Conservation (phyloP, 805 yeast species). For the Blastobotrys chiropterorum region DNA sequence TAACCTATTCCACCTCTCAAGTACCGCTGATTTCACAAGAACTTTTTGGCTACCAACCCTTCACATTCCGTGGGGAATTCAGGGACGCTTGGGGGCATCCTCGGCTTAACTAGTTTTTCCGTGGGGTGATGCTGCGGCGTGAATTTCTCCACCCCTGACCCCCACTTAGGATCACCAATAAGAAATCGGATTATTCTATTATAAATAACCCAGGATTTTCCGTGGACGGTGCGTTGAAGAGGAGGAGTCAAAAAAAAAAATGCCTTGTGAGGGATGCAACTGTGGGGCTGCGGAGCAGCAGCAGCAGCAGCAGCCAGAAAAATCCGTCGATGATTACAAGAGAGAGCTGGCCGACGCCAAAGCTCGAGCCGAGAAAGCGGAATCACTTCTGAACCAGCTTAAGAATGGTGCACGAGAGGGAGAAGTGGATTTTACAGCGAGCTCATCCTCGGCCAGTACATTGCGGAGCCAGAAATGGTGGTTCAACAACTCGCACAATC, state of each 20-base stretch:
- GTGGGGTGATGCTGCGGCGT: not conserved
- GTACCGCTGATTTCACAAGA: too few relatives aligned
- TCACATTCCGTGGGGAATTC: not conserved
- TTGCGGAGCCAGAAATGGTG: constrained; percentile 24
- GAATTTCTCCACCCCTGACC: too few relatives aligned
- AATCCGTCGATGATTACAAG: constrained; percentile 14
- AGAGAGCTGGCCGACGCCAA: constrained; percentile 15
- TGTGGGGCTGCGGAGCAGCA: constrained; percentile 18
- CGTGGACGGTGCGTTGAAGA: too few relatives aligned
- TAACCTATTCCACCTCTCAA: too few relatives aligned
- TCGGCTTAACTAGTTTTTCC: too few relatives aligned
- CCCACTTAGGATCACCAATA: not conserved
- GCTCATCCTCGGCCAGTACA: not conserved
- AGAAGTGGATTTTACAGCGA: constrained; percentile 6
- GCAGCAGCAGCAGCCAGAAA: not conserved
- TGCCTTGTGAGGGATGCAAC: constrained; percentile 25
- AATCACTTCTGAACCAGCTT: constrained; percentile 8
- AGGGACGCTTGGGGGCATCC: too few relatives aligned
- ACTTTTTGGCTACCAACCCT: too few relatives aligned
- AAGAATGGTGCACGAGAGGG: not conserved
- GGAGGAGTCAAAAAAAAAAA: constrained; percentile 9
- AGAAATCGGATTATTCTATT: not conserved
- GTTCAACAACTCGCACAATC: constrained; percentile 22
- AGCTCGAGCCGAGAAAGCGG: constrained; percentile 12
- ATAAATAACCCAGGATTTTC: not conserved